Conservation (phyloP, 1,284 basidiomycete species). For the Ustilago tritici region DNA sequence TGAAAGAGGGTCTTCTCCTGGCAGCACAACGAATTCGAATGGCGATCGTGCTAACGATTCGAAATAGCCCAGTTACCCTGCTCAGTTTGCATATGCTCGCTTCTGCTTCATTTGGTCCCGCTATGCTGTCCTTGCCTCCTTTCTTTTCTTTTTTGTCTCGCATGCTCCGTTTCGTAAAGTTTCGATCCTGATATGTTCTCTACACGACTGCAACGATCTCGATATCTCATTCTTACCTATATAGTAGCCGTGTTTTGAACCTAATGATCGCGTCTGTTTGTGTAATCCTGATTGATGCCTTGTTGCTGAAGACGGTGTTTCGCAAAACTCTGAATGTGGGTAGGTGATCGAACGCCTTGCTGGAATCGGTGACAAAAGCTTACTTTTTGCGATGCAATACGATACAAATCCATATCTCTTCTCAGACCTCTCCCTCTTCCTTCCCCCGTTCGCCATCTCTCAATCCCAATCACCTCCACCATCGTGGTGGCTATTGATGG, state of each 20-base stretch:
- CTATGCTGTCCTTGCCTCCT: not conserved
- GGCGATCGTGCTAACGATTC: not conserved
- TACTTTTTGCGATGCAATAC: not conserved
- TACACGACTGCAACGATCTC: too few relatives aligned
- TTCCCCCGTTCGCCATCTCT: too few relatives aligned
- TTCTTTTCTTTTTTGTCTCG: not conserved
- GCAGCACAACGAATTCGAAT: not conserved
- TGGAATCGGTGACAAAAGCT: not conserved
- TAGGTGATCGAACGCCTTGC: too few relatives aligned
- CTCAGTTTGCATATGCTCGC: not conserved
- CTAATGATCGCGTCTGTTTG: not conserved
- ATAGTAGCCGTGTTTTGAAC: not conserved
- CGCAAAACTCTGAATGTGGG: too few relatives aligned
- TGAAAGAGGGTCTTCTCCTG: not conserved
- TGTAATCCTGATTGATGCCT: too few relatives aligned
- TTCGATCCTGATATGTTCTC: too few relatives aligned
- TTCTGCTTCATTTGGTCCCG: not conserved
- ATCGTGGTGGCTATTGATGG: slow-evolving; percentile 10
- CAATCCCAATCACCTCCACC: not conserved
- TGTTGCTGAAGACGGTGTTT: too few relatives aligned
- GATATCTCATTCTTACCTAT: not conserved
- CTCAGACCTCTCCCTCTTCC: too few relatives aligned
- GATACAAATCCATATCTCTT: not conserved
- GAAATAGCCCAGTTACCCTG: not conserved
- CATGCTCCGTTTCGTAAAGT: too few relatives aligned